A percentile compares a stretch with the other conserved stretches of the same genome.
phyloP scores from a whole-genome alignment of 495 filamentous ascomycete genomes.

The Venustampulla echinocandica region DNA sequence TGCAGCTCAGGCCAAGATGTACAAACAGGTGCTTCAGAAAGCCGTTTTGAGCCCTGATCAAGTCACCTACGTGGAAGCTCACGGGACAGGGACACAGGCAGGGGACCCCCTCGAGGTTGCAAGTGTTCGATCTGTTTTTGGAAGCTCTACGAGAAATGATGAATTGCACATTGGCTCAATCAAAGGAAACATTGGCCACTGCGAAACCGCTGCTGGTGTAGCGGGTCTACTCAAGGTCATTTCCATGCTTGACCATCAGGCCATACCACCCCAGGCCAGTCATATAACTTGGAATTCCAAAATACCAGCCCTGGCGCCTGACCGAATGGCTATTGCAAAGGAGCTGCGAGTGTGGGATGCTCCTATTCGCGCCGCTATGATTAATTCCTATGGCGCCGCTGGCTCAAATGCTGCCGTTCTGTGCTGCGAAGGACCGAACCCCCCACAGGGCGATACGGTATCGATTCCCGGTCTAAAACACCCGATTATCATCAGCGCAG shows the following conservation, averaged over 20 bases:
- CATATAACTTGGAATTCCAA: constrained; percentile 42
- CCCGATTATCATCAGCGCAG: background rate
- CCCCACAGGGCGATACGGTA: background rate
- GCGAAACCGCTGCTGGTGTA: constrained; percentile 48
- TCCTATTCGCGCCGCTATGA: background rate
- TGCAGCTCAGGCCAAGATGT: constrained; percentile 43
- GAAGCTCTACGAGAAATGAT: constrained; percentile 24
- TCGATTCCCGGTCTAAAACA: background rate
- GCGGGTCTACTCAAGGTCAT: constrained; percentile 48
- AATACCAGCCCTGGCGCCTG: constrained; percentile 4
- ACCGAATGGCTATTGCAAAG: constrained; percentile 26
- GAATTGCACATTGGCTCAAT: constrained; percentile 46
- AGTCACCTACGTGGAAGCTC: constrained; percentile 31
- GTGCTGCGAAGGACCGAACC: constrained; percentile 13
- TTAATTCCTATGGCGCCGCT: constrained; percentile 38
- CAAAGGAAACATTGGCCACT: constrained; percentile 55
- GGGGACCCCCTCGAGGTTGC: constrained; percentile 54
- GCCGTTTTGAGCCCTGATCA: constrained; percentile 30
- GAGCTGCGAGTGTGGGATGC: constrained; percentile 20
- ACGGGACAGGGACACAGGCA: constrained; percentile 48
- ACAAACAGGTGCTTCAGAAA: constrained; percentile 36
- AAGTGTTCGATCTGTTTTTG: constrained; percentile 38
- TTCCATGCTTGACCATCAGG: constrained; percentile 45
- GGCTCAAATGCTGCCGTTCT: constrained; percentile 36
- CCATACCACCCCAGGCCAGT: constrained; percentile 33